Percentiles rank a stretch among this genome's conserved stretches.
Evolutionary conservation across 352 stramenopile species (phyloP).

Genomic region (Saprolegnia parasitica): DNA sequence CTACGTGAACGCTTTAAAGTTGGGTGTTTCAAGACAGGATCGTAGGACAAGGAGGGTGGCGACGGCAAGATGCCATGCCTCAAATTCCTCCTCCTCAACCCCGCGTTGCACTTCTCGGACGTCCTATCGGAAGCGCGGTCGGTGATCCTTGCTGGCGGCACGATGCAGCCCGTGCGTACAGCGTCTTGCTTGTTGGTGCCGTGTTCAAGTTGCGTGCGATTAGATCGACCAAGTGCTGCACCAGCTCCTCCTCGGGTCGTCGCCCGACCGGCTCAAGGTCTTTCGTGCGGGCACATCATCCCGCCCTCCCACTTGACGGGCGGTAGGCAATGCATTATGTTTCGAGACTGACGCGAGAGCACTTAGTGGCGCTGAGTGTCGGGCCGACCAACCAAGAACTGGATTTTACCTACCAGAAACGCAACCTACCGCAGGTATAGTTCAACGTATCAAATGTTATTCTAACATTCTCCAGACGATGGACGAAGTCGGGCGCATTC

Average conservation of each 20-base stretch:
- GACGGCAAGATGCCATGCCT: conserved; percentile 59
- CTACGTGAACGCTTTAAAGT: conserved; percentile 34
- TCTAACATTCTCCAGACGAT: conserved; percentile 57
- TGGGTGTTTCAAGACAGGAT: conserved; percentile 34
- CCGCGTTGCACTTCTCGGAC: conserved; percentile 90
- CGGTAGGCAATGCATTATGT: conserved; percentile 37
- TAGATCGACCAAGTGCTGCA: conserved; percentile 91
- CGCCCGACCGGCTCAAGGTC: conserved; percentile 75
- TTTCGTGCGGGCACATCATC: conserved; percentile 99
- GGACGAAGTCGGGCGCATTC: conserved; percentile 91
- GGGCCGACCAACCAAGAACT: conserved; percentile 87
- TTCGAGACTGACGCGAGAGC: neutral
- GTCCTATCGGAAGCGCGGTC: conserved; percentile 92
- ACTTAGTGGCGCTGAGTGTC: conserved; percentile 45
- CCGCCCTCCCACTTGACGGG: conserved; percentile 86
- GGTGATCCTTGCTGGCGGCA: conserved; percentile 97
- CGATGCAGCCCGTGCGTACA: conserved; percentile 89
- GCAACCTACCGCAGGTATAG: conserved; percentile 32
- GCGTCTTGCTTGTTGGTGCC: neutral
- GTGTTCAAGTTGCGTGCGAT: conserved; percentile 14
- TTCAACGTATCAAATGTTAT: conserved; percentile 29
- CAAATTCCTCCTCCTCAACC: conserved; percentile 96
- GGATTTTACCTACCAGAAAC: conserved; percentile 91
- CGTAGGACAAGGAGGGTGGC: conserved; percentile 27
- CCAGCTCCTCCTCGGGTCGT: conserved; percentile 88